Percentiles rank a stretch among this genome's conserved stretches.
These are phyloP conservation scores for Zoysia matrella DNA, from an alignment of 202 grass and related monocot genomes.

Conservation along the genomic window DNA sequence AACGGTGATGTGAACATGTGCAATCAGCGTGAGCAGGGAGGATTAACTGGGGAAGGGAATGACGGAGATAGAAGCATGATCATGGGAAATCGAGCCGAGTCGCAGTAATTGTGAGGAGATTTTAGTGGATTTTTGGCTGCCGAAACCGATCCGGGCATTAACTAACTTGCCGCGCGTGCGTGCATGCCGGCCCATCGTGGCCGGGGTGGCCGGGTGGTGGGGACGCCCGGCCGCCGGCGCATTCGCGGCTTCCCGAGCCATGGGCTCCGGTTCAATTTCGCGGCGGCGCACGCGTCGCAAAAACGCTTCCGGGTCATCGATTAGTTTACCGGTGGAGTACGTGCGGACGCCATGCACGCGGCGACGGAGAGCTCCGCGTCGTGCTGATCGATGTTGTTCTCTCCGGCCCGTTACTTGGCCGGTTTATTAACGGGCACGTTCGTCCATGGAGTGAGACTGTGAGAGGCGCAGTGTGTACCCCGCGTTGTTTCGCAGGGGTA, in stretches of 20 bases:
- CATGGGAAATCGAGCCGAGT: background rate
- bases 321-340: background rate
- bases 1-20: conserved; percentile 18
- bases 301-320: background rate
- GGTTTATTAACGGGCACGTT: background rate
- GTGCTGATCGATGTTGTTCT: background rate
- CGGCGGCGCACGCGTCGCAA: background rate
- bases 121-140: conserved; percentile 21
- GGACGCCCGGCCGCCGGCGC: no score
- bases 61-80: background rate
- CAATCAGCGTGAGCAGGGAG: background rate
- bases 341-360: background rate
- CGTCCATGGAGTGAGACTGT: background rate
- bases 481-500: background rate
- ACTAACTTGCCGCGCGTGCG: background rate
- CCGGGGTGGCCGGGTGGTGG: no score
- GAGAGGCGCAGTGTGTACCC: no score
- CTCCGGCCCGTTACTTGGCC: background rate
- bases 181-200: background rate
- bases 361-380: background rate
- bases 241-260: conserved; percentile 10
- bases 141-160: background rate
- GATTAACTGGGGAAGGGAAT: conserved; percentile 16
- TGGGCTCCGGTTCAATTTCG: background rate
- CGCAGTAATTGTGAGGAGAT: conserved; percentile 9